phyloP scores from a whole-genome alignment of 306 rosid species.

The Cicer pinnatifidum region DNA sequence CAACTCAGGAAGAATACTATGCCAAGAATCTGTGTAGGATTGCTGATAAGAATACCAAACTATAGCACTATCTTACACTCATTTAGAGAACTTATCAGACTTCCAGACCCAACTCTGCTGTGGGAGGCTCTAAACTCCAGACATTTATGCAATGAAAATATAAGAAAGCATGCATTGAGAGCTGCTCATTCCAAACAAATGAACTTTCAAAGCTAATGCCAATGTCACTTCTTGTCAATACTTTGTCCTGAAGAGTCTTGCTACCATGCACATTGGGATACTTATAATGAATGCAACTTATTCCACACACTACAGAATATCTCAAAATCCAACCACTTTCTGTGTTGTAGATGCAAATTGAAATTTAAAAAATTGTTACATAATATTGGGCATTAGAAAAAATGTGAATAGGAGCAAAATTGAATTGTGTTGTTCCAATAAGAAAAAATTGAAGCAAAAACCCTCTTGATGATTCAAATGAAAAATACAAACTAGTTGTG shows the following conservation, averaged over 20 bases:
- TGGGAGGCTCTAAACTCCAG: conserved; percentile 73
- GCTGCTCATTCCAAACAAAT: conserved; percentile 62
- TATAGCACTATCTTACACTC: conserved; percentile 66
- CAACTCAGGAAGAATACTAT: conserved; percentile 91
- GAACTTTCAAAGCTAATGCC: conserved; percentile 68
- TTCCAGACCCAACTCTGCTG: conserved; percentile 79
- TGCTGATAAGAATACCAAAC: conserved; percentile 91
- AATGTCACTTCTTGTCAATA: conserved; percentile 64
- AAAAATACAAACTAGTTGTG: neutral
- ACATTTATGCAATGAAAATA: conserved; percentile 58
- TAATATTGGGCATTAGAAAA: conserved; percentile 8
- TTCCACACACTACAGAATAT: conserved; percentile 44
- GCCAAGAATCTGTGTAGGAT: conserved; percentile 93
- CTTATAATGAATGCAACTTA: conserved; percentile 53
- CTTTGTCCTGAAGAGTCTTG: conserved; percentile 59
- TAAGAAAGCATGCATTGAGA: conserved; percentile 59
- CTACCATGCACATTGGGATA: conserved; percentile 59
- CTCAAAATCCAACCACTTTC: conserved; percentile 41
- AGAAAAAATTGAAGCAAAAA: neutral
- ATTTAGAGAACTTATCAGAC: conserved; percentile 78
- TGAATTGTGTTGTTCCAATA: conserved; percentile 1
- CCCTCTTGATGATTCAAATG: neutral
- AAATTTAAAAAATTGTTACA: conserved; percentile 43
- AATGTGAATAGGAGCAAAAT: neutral
- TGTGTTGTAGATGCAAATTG: conserved; percentile 49